These are phyloP conservation scores for Arabidopsis arenosa DNA, from an alignment of 345 rosid species.

Conservation along the genomic window DNA sequence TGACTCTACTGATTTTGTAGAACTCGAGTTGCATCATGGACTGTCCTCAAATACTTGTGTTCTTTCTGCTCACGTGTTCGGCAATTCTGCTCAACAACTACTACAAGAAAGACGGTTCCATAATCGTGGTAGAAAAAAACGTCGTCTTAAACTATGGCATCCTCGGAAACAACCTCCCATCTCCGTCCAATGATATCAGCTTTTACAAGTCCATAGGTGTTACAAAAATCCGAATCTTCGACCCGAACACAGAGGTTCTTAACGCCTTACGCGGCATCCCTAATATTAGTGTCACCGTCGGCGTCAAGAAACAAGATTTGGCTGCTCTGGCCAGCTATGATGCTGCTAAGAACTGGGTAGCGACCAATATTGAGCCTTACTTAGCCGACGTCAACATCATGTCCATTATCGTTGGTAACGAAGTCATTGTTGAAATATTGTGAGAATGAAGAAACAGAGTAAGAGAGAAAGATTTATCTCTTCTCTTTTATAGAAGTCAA, in stretches of 20 bases:
- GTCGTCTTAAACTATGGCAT: slow-evolving; percentile 52
- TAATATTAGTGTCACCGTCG: slow-evolving; percentile 38
- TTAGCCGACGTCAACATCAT: slow-evolving; percentile 36
- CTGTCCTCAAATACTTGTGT: background rate
- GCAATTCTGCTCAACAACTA: background rate
- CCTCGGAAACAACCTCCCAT: slow-evolving; percentile 54
- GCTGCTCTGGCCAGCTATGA: slow-evolving; percentile 25
- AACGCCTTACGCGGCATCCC: slow-evolving; percentile 43
- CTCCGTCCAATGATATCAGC: slow-evolving; percentile 43
- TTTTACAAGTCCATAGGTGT: slow-evolving; percentile 45
- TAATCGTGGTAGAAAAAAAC: slow-evolving; percentile 4
- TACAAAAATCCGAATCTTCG: slow-evolving; percentile 43
- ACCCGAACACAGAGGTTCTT: slow-evolving; percentile 41
- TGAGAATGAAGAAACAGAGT: too few species aligned
- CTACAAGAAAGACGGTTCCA: background rate
- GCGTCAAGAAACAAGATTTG: slow-evolving; percentile 46
- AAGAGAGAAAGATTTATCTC: too few species aligned
- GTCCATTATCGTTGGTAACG: slow-evolving; percentile 49
- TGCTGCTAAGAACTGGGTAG: slow-evolving; percentile 39
- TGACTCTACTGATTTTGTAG: too few species aligned
- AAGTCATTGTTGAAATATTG: slow-evolving; percentile 30
- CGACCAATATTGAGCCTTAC: slow-evolving; percentile 40
- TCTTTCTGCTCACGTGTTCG: background rate
- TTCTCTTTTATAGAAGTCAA: too few species aligned
- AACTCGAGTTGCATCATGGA: slow-evolving; percentile 8